These are phyloP conservation scores for Kwoniella mangroviensis DNA, from an alignment of 768 basidiomycete genomes.

Conservation along the genomic window DNA sequence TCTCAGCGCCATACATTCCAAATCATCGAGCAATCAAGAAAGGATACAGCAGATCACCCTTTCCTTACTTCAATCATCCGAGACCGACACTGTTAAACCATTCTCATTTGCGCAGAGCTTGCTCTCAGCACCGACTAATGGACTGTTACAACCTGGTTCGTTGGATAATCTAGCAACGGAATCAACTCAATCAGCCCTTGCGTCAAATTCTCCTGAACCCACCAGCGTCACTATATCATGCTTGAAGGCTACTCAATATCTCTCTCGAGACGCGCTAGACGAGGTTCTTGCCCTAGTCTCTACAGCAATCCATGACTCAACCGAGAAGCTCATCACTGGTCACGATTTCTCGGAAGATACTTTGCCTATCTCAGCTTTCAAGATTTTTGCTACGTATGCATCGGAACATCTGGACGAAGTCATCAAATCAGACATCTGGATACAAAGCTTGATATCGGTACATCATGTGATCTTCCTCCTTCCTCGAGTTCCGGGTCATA, in stretches of 20 bases:
- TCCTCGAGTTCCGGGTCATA: conserved; percentile 28
- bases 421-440: conserved; percentile 34
- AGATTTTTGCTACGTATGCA: conserved; percentile 42
- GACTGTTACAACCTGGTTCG: conserved; percentile 23
- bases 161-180: conserved; percentile 45
- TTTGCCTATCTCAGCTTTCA: conserved; percentile 31
- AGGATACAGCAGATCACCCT: not conserved
- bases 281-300: conserved; percentile 45
- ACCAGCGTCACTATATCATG: conserved; percentile 14
- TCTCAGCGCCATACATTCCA: conserved; percentile 5
- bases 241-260: conserved; percentile 10
- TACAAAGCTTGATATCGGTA: conserved; percentile 40
- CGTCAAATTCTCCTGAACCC: conserved; percentile 18
- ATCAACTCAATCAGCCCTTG: conserved; percentile 43
- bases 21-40: not conserved
- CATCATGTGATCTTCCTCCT: conserved; percentile 42
- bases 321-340: conserved; percentile 26
- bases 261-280: conserved; percentile 40
- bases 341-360: conserved; percentile 5
- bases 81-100: conserved; percentile 15
- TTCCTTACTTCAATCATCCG: conserved; percentile 3
- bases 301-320: conserved; percentile 44
- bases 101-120: conserved; percentile 32
- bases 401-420: conserved; percentile 22
- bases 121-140: conserved; percentile 8